Evolutionary conservation across 2,329 filamentous ascomycete species (phyloP).

Genomic region (Metarhizium sp.): DNA sequence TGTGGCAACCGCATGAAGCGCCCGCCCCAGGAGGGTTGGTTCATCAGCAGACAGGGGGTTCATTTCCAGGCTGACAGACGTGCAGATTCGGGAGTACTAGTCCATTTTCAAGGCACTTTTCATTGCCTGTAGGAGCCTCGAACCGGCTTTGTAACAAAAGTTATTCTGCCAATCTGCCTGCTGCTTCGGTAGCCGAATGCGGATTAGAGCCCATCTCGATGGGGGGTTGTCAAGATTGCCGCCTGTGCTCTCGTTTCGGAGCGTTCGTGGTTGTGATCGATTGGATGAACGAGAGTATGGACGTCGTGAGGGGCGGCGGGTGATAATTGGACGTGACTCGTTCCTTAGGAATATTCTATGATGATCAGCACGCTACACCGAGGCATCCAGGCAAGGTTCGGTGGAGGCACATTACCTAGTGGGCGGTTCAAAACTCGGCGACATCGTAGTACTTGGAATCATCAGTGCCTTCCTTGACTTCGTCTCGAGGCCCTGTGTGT

Average conservation of each 20-base stretch:
- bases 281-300: too few species aligned
- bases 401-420: not conserved
- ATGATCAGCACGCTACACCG: not conserved
- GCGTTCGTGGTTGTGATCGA: not conserved
- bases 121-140: too few species aligned
- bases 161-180: not conserved
- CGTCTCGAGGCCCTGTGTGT: too few species aligned
- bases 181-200: not conserved
- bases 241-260: not conserved
- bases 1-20: not conserved
- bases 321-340: not conserved
- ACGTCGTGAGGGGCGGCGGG: too few species aligned
- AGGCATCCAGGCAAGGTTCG: not conserved
- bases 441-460: too few species aligned
- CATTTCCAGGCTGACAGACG: not conserved
- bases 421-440: too few species aligned
- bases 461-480: too few species aligned
- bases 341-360: not conserved
- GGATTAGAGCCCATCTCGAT: not conserved
- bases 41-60: not conserved
- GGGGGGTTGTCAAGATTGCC: not conserved
- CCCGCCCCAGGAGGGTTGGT: not conserved
- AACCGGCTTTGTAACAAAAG: not conserved
- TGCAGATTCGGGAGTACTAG: not conserved
- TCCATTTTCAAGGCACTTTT: not conserved